Base-by-base conservation (phyloP, 73 alveolate genomes). In the Paramecium primaurelia region DNA sequence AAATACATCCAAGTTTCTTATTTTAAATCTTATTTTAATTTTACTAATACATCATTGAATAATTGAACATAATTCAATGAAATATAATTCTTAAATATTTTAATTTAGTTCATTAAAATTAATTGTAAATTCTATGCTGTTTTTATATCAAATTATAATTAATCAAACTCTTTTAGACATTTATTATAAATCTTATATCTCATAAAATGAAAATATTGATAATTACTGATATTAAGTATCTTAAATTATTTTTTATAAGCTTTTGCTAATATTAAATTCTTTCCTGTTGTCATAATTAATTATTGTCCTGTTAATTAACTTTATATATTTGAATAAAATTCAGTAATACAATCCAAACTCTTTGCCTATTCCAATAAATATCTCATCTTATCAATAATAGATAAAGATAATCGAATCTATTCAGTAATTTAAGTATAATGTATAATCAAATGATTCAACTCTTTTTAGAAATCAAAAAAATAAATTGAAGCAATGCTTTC, bases 301-400 rank as follows among this genome's bases (percentile, higher is more conserved):
- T 34, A 2, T 5, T n/a, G 3, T 75, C 88, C 88, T 11, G 88
- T 75, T 14, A 42, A 38, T 10, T 75, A 25, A 37, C 34, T 36
- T 75, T 38, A 38, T 1, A 75, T 12, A 6, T 36, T 37, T n/a
- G 4, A 36, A 75, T 75, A 42, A 42, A 22, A 25, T 75, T 42
- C 60, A 4, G 88, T 30, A 0, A 75, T 8, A 4, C 84, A 64
- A 64, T 64, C 84, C 28, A 64, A 28, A 64, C 47, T 26, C 22
- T 75, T 38, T 36, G 88, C 68, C 20, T 75, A 37, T 75, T 75
- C 64, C 20, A 75, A 38, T 12, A 75, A 75, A 25, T 75, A 75
- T 75, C 37, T 75, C 58, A 75, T 75, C 11, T 75, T 75, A 37
- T 75, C 88, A 42, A 75, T 75, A 6, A 38, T 25, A 38, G 88